Evolutionary conservation across 2,329 filamentous ascomycete species (phyloP).

Genomic region (Aspergillus sergii): DNA sequence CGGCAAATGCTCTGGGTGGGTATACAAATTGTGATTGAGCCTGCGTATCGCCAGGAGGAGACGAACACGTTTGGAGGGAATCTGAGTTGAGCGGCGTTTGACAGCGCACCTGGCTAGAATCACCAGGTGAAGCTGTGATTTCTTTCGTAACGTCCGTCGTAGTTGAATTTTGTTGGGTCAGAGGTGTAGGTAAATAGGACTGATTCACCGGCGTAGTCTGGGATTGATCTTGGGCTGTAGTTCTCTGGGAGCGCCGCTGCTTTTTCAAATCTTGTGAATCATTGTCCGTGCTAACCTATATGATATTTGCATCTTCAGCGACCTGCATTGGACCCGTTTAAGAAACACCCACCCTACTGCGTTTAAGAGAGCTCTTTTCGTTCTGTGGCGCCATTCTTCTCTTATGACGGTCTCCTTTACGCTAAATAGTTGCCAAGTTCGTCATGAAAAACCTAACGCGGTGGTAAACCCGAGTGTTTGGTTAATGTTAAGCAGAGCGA

Average conservation of each 20-base stretch:
- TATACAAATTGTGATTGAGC: constrained; percentile 79
- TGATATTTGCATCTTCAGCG: constrained; percentile 25
- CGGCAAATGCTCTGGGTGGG: constrained; percentile 69
- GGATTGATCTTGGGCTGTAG: constrained; percentile 60
- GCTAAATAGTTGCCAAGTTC: neutral
- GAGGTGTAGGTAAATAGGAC: constrained; percentile 76
- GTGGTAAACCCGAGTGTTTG: too few relatives aligned
- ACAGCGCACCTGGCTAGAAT: constrained; percentile 56
- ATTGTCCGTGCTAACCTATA: constrained; percentile 68
- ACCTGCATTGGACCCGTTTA: constrained; percentile 22
- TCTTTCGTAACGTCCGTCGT: constrained; percentile 68
- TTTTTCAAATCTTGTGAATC: constrained; percentile 73
- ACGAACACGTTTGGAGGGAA: constrained; percentile 51
- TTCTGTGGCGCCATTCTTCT: constrained; percentile 48
- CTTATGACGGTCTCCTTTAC: neutral
- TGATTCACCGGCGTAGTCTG: constrained; percentile 64
- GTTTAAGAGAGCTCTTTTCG: constrained; percentile 85
- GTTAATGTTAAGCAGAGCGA: neutral
- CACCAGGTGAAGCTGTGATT: constrained; percentile 67
- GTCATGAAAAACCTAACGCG: neutral
- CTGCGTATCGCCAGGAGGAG: constrained; percentile 76
- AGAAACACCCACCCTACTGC: constrained; percentile 63
- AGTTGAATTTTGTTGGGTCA: constrained; percentile 69
- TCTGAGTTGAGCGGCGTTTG: constrained; percentile 46
- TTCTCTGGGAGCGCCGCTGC: constrained; percentile 74